Conservation (phyloP, 2,329 filamentous ascomycete species). For the Cordyceps cicadae region DNA sequence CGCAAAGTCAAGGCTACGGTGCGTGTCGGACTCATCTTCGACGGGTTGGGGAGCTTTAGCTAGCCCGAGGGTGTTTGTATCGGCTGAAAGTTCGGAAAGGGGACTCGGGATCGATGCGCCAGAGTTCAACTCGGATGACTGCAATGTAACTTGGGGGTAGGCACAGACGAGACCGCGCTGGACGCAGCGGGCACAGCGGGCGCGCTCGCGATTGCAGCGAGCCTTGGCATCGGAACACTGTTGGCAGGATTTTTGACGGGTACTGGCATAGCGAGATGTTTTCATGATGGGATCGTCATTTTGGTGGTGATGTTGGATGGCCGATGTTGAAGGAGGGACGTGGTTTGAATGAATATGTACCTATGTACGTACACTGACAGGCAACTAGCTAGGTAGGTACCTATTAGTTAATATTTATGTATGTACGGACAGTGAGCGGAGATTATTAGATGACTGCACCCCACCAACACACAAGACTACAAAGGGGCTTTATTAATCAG, state of each 20-base stretch:
- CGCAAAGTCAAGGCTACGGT: not conserved
- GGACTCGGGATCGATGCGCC: not conserved
- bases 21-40: not conserved
- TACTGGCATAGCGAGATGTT: not conserved
- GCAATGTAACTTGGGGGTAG: not conserved
- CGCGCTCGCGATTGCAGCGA: not conserved
- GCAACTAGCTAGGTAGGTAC: too few species aligned
- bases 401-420: too few species aligned
- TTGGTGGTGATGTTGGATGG: not conserved
- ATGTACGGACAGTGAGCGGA: too few species aligned
- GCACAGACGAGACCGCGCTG: not conserved
- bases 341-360: too few species aligned
- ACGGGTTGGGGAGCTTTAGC: not conserved
- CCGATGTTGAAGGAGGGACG: not conserved
- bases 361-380: too few species aligned
- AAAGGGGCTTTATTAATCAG: too few species aligned
- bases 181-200: not conserved
- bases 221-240: slow-evolving; percentile 4
- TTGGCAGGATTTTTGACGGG: slow-evolving; percentile 5
- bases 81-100: not conserved
- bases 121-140: not conserved
- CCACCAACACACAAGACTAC: too few species aligned
- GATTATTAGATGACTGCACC: too few species aligned
- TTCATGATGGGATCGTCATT: not conserved
- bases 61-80: not conserved